Evolutionary conservation across 2,329 filamentous ascomycete genomes (phyloP).

Genomic region (Teratosphaeriaceae sp.): DNA sequence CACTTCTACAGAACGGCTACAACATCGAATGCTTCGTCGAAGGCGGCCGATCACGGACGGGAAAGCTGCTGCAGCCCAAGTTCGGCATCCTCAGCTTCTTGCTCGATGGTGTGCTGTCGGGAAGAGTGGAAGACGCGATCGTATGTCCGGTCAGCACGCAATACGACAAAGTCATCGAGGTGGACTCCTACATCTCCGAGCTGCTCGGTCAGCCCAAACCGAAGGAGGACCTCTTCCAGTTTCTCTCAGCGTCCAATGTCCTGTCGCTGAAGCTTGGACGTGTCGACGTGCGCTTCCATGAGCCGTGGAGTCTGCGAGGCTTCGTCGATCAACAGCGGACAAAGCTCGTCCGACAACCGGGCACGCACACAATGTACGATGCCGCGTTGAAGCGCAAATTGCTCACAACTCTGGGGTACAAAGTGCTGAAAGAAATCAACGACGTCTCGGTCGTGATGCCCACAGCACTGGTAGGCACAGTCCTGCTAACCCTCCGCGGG

Average conservation of each 20-base stretch:
- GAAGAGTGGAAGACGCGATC: constrained; percentile 80
- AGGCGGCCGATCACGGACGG: constrained; percentile 84
- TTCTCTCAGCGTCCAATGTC: constrained; percentile 82
- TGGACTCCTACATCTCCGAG: constrained; percentile 92
- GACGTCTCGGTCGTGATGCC: constrained; percentile 97
- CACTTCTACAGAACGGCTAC: constrained; percentile 78
- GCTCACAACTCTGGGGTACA: constrained; percentile 81
- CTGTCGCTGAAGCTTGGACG: constrained; percentile 81
- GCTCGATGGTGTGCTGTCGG: constrained; percentile 81
- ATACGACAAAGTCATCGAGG: constrained; percentile 98
- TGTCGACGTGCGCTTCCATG: constrained; percentile 92
- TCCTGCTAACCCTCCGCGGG: constrained; percentile 82
- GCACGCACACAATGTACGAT: constrained; percentile 35
- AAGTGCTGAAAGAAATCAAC: constrained; percentile 90
- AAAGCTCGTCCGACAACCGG: constrained; percentile 32
- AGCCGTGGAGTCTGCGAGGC: constrained; percentile 82
- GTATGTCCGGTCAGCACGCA: constrained; percentile 96
- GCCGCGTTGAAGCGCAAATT: constrained; percentile 57
- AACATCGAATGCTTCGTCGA: constrained; percentile 99
- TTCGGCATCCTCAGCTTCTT: constrained; percentile 93
- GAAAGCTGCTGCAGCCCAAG: constrained; percentile 88
- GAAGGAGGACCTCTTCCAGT: constrained; percentile 86
- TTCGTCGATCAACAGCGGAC: constrained; percentile 75
- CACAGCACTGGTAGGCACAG: constrained; percentile 89
- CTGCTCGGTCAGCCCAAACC: constrained; percentile 90